These are phyloP conservation scores for Metschnikowia dekortorum DNA, from an alignment of 805 yeast genomes.

Conservation along the genomic window DNA sequence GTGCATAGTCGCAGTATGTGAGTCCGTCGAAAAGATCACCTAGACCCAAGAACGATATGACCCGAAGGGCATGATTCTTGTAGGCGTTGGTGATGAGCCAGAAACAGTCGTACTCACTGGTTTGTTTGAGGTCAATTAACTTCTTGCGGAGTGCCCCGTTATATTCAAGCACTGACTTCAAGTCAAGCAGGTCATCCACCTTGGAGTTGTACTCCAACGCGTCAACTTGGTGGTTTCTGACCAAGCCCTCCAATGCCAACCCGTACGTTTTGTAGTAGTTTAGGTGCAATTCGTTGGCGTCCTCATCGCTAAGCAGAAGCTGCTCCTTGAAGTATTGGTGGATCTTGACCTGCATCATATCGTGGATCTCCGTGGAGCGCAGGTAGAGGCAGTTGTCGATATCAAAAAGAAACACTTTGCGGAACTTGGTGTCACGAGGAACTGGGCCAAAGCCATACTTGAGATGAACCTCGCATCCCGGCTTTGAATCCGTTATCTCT, in stretches of 20 bases:
- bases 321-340: conserved; percentile 72
- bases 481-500: conserved; percentile 8
- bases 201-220: conserved; percentile 83
- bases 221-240: conserved; percentile 64
- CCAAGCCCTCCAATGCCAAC: conserved; percentile 87
- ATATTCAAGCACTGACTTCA: conserved; percentile 71
- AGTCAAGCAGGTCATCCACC: conserved; percentile 90
- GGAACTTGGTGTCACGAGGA: conserved; percentile 9
- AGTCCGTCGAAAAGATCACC: conserved; percentile 95
- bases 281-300: conserved; percentile 67
- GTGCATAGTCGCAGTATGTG: conserved; percentile 83
- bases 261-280: conserved; percentile 85
- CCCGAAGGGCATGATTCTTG: conserved; percentile 82
- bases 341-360: conserved; percentile 81
- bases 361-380: conserved; percentile 71
- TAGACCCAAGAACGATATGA: conserved; percentile 71
- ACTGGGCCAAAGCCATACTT: conserved; percentile 19
- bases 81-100: conserved; percentile 97
- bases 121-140: conserved; percentile 41
- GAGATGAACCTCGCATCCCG: conserved; percentile 15
- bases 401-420: conserved; percentile 69
- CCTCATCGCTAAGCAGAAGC: conserved; percentile 59
- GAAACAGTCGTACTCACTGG: conserved; percentile 57
- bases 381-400: conserved; percentile 89
- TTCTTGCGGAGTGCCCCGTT: conserved; percentile 50